These are phyloP conservation scores for Retiboletus flavoniger DNA, from an alignment of 1,284 basidiomycete species.

Conservation along the genomic window DNA sequence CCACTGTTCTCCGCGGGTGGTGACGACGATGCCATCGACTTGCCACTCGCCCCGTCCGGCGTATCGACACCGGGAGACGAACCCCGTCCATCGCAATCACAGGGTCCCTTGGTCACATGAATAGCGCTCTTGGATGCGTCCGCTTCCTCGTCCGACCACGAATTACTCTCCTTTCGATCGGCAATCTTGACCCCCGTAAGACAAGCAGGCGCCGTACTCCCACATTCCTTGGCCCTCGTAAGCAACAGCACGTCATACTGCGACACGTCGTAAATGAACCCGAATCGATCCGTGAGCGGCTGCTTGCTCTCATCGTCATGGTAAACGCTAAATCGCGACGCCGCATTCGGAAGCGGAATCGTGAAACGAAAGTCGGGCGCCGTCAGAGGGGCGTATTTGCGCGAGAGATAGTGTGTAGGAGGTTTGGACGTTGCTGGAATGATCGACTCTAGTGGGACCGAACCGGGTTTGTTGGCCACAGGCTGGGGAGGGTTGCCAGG, in stretches of 20 bases:
- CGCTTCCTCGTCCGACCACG: constrained; percentile 65
- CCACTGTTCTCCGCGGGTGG: constrained; percentile 17
- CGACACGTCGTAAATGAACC: constrained; percentile 89
- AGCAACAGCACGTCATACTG: constrained; percentile 80
- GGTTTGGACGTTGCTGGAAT: constrained; percentile 84
- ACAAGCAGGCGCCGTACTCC: constrained; percentile 76
- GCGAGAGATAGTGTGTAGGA: constrained; percentile 77
- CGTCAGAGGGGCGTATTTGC: constrained; percentile 68
- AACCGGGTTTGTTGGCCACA: constrained; percentile 42
- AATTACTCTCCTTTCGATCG: constrained; percentile 73
- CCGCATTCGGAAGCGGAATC: constrained; percentile 57
- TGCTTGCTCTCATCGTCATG: constrained; percentile 56
- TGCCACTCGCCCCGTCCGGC: constrained; percentile 13
- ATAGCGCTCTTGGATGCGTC: constrained; percentile 37
- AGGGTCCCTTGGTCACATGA: constrained; percentile 60
- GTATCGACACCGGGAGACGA: constrained; percentile 21
- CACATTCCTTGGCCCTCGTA: constrained; percentile 69
- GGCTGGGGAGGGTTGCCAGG: constrained; percentile 18
- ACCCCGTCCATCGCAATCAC: constrained; percentile 53
- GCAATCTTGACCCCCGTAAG: constrained; percentile 85
- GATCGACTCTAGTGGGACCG: constrained; percentile 89
- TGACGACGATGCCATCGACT: constrained; percentile 14
- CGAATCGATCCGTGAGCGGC: constrained; percentile 88
- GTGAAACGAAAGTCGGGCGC: constrained; percentile 67
- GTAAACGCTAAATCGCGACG: constrained; percentile 54